These are phyloP conservation scores for Torulaspora microellipsoides DNA, from an alignment of 805 yeast species.

Conservation along the genomic window DNA sequence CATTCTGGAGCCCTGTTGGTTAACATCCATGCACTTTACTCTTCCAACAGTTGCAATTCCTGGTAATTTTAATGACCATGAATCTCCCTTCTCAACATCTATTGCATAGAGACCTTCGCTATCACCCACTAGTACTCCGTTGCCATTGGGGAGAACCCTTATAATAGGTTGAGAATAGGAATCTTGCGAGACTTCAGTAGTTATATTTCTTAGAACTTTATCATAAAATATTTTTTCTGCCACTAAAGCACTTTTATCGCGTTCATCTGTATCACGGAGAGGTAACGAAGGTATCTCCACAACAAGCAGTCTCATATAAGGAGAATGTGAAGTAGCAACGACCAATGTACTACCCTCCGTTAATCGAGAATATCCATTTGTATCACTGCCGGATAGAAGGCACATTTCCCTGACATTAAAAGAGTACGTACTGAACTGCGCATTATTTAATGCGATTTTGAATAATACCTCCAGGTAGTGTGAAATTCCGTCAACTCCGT, in stretches of 20 bases:
- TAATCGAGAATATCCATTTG: background rate
- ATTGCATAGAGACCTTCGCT: slow-evolving; percentile 28
- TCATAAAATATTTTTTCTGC: slow-evolving; percentile 20
- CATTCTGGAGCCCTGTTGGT: slow-evolving; percentile 7
- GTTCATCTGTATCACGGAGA: background rate
- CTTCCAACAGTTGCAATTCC: slow-evolving; percentile 29
- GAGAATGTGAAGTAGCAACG: slow-evolving; percentile 72
- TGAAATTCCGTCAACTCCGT: slow-evolving; percentile 15
- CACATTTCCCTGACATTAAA: slow-evolving; percentile 39
- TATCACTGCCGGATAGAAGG: slow-evolving; percentile 6
- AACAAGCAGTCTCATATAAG: slow-evolving; percentile 65
- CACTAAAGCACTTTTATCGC: background rate
- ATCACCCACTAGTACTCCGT: slow-evolving; percentile 27
- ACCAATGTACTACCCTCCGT: slow-evolving; percentile 36
- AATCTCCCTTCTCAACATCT: slow-evolving; percentile 26
- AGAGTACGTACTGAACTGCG: slow-evolving; percentile 61
- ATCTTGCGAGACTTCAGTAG: slow-evolving; percentile 29
- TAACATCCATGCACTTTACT: slow-evolving; percentile 25
- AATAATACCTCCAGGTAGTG: slow-evolving; percentile 1
- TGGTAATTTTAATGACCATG: slow-evolving; percentile 31
- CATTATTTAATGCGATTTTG: slow-evolving; percentile 59
- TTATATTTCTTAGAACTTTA: slow-evolving; percentile 25
- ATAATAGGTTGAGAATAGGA: slow-evolving; percentile 30
- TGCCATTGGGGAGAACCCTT: slow-evolving; percentile 11
- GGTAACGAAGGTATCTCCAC: slow-evolving; percentile 39